phyloP scores from a whole-genome alignment of 208 protist genomes.

The Wallacemonas sp. region DNA sequence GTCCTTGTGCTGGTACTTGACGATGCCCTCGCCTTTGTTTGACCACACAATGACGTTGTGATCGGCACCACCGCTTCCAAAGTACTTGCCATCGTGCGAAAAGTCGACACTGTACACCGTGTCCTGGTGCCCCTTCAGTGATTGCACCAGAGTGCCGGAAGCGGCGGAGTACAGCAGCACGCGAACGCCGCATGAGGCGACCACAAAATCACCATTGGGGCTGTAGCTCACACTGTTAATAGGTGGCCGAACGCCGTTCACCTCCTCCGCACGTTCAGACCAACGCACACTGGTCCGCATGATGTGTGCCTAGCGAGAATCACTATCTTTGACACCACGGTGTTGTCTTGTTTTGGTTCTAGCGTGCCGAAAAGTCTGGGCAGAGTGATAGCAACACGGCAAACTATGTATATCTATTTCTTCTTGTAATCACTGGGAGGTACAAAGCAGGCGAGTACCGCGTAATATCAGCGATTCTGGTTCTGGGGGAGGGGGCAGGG shows the following conservation, averaged over 20 bases:
- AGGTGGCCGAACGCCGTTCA: slow-evolving; percentile 51
- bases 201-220: slow-evolving; percentile 88
- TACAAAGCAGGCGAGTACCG: no score
- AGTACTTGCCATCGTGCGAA: slow-evolving; percentile 88
- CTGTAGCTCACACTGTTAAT: slow-evolving; percentile 89
- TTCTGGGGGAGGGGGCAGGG: no score
- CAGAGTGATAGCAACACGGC: no score
- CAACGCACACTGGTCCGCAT: slow-evolving; percentile 79
- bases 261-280: slow-evolving; percentile 51
- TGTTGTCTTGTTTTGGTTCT: no score
- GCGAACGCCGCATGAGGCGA: slow-evolving; percentile 87
- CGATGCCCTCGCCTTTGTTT: slow-evolving; percentile 89
- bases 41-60: slow-evolving; percentile 96
- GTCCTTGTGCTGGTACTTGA: slow-evolving; percentile 96
- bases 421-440: no score
- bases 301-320: not conserved
- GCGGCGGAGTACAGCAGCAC: slow-evolving; percentile 94
- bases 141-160: slow-evolving; percentile 90
- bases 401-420: no score
- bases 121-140: slow-evolving; percentile 95
- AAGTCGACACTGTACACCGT: slow-evolving; percentile 92
- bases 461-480: no score
- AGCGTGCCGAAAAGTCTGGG: no score
- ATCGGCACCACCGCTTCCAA: slow-evolving; percentile 94
- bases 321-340: not conserved